phyloP scores from a whole-genome alignment of 306 rosid genomes.

The Quercus aquifolioides region DNA sequence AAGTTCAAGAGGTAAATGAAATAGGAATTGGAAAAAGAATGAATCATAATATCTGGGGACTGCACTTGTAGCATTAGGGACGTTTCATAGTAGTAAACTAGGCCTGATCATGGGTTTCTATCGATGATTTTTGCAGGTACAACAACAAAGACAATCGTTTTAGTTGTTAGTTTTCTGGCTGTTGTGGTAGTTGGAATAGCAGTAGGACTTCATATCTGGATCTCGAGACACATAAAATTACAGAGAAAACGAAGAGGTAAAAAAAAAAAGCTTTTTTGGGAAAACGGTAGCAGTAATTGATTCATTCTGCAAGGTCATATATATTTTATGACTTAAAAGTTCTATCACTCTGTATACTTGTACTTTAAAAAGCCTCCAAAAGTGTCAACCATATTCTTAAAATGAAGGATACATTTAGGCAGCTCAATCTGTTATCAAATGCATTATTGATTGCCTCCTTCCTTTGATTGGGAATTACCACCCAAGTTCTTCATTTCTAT shows the following conservation, averaged over 20 bases:
- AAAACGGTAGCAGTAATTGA: background rate
- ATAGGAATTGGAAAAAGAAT: background rate
- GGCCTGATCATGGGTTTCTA: conserved; percentile 8
- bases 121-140: conserved; percentile 49
- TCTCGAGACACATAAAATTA: conserved; percentile 42
- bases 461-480: too few species aligned
- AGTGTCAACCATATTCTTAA: too few species aligned
- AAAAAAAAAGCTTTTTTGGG: background rate
- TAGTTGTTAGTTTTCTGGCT: conserved; percentile 59
- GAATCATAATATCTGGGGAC: background rate
- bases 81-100: background rate
- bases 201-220: conserved; percentile 63
- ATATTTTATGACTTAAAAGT: too few species aligned
- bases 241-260: conserved; percentile 83
- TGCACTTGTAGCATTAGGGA: background rate
- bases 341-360: too few species aligned
- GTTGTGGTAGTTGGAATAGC: conserved; percentile 47
- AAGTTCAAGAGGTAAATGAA: conserved; percentile 49
- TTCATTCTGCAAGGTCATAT: background rate
- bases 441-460: too few species aligned
- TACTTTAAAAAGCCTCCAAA: too few species aligned
- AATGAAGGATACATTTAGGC: too few species aligned
- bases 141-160: conserved; percentile 38
- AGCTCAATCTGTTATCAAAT: too few species aligned
- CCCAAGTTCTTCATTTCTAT: too few species aligned